Conservation (phyloP, 345 rosid species). For the Cardiospermum halicacabum region DNA sequence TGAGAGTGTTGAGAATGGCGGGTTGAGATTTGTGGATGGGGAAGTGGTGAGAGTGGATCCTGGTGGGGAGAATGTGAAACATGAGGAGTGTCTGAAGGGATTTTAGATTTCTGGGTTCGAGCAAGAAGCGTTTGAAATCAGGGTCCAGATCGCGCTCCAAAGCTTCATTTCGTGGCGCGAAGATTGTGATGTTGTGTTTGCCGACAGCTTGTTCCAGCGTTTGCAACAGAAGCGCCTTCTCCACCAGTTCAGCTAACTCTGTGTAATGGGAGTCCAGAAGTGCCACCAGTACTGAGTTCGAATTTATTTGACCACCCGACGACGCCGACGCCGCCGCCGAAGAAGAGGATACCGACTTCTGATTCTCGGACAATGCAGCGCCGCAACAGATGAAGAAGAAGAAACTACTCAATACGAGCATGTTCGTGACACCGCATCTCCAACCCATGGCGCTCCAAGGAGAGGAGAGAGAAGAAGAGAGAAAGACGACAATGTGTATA, state of each 20-base stretch:
- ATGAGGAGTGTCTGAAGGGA: conserved; percentile 42
- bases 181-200: conserved; percentile 47
- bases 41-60: conserved; percentile 28
- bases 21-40: conserved; percentile 2
- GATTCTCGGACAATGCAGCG: background rate
- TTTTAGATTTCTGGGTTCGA: conserved; percentile 42
- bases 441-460: too few species aligned
- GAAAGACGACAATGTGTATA: too few species aligned
- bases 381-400: too few species aligned
- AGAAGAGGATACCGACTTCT: background rate
- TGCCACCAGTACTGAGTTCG: conserved; percentile 53
- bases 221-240: conserved; percentile 50
- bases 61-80: conserved; percentile 35
- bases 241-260: conserved; percentile 47
- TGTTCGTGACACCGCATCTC: too few species aligned
- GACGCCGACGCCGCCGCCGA: too few species aligned
- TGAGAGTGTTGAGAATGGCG: conserved; percentile 16
- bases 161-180: conserved; percentile 48
- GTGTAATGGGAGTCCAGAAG: conserved; percentile 60
- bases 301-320: conserved; percentile 45
- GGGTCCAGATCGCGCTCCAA: conserved; percentile 47
- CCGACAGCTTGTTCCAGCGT: conserved; percentile 44
- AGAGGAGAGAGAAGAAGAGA: too few species aligned
- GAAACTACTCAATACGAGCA: too few species aligned
- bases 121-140: conserved; percentile 53